phyloP scores from a whole-genome alignment of 164 flowering plant species.

The Nymphaea thermarum region DNA sequence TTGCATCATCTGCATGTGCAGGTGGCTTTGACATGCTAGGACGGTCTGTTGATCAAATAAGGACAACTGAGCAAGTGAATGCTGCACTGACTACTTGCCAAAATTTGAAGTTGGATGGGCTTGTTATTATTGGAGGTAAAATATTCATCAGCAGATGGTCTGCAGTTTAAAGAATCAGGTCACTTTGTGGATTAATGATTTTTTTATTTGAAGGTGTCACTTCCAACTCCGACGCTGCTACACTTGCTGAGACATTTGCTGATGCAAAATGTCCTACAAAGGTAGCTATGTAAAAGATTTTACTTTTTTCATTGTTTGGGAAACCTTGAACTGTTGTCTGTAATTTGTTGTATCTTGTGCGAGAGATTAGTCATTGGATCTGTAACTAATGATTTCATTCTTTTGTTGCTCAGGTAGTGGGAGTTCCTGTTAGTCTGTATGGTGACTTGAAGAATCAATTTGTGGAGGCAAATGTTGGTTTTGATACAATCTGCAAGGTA shows the following conservation, averaged over 20 bases:
- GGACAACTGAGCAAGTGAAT: slow-evolving; percentile 97
- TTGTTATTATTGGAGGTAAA: slow-evolving; percentile 92
- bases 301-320: neutral
- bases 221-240: slow-evolving; percentile 98
- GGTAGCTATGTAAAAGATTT: slow-evolving; percentile 18
- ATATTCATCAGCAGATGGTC: neutral
- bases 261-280: slow-evolving; percentile 85
- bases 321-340: too few species aligned
- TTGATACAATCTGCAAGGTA: slow-evolving; percentile 98
- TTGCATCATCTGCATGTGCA: slow-evolving; percentile 8
- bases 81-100: slow-evolving; percentile 79
- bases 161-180: neutral
- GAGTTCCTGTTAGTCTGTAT: slow-evolving; percentile 93
- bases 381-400: neutral
- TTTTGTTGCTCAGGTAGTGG: slow-evolving; percentile 61
- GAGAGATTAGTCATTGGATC: neutral
- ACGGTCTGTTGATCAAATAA: slow-evolving; percentile 90
- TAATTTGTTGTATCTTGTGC: neutral
- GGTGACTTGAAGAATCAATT: slow-evolving; percentile 97
- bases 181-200: neutral
- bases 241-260: slow-evolving; percentile 95
- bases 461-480: slow-evolving; percentile 95
- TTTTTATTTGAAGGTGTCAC: slow-evolving; percentile 62
- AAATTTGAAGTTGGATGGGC: slow-evolving; percentile 79
- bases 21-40: slow-evolving; percentile 99